Base-by-base conservation (phyloP, 805 yeast species). In the Sugiyamaella chiloensis region DNA sequence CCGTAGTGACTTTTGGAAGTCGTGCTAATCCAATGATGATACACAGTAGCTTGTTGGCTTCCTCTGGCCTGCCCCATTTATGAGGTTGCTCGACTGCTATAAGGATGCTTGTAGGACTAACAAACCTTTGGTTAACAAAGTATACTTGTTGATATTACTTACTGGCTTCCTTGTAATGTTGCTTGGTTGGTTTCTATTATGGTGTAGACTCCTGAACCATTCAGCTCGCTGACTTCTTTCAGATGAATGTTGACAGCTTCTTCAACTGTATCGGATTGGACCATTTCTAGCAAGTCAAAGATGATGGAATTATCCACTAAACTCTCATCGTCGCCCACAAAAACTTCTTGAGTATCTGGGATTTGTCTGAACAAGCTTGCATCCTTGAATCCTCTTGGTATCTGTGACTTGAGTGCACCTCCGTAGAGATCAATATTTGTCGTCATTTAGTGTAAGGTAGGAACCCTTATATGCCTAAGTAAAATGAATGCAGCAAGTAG, bases 311-410 rank as follows among this genome's bases (percentile, higher is more conserved):
- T 65, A 27, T 67, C 67, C 5, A 24, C 24, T 20, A 53, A 48
- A 14, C 53, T 58, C 8, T 54, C 53, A 3, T 62, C 62, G 5
- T 64, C 63, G 43, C 74, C 74, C 2, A 90, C 79, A 63, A 77
- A 93, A 21, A 91, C 96, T 63, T 91, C 99, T 62, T 93, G 98
- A 1, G 89, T 81, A 60, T 93, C 97, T 0, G 99, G 98, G 2
- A 93, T 79, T 51, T 87, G 87, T 48, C 99, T 71, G 42, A 90
- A 62, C 30, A 71, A 64, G 1, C 96, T 84, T 0, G 89, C 96
- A 64, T 93, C 97, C 1, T 83, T 60, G 42, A 83, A 72, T 0
- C 76, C 77, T 1, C 55, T 48, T 0, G 96, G 96, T 4, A 89
- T 50, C 2, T 64, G 65, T 0, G 80, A 73, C 2, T 72, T 60